Evolutionary conservation across 495 filamentous ascomycete genomes (phyloP).

Genomic region (Margaritispora aquatica): DNA sequence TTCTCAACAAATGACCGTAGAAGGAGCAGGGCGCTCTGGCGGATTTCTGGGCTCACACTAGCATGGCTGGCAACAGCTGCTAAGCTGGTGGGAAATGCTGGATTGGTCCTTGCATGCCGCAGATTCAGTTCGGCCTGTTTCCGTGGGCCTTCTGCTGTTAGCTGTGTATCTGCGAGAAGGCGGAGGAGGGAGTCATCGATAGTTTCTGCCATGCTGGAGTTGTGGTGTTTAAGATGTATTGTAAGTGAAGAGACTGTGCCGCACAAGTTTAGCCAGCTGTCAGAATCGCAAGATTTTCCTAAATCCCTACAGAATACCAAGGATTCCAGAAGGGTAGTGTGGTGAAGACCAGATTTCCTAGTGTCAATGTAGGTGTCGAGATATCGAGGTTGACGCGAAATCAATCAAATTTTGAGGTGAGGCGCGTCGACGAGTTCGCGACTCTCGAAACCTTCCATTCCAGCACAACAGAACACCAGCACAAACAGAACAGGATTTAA

Average conservation of each 20-base stretch:
- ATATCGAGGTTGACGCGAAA: neutral
- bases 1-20: conserved; percentile 75
- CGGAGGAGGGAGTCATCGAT: conserved; percentile 73
- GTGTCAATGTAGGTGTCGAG: neutral
- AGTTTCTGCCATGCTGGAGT: conserved; percentile 12
- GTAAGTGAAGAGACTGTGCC: too few relatives aligned
- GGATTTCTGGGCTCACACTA: conserved; percentile 60
- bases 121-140: conserved; percentile 77
- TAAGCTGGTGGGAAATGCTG: conserved; percentile 70
- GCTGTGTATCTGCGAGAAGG: conserved; percentile 75
- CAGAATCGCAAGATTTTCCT: neutral
- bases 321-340: neutral
- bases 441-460: neutral
- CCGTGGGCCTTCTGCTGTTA: conserved; percentile 57
- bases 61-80: conserved; percentile 71
- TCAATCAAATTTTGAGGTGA: neutral
- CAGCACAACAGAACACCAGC: neutral
- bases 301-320: neutral
- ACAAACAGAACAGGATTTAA: neutral
- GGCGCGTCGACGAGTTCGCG: neutral
- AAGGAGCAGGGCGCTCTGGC: conserved; percentile 75
- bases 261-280: neutral
- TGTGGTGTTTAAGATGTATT: neutral
- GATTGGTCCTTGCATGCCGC: conserved; percentile 52
- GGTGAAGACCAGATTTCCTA: neutral